phyloP scores from a whole-genome alignment of 164 flowering plant genomes.

The Tetracentron sinense region DNA sequence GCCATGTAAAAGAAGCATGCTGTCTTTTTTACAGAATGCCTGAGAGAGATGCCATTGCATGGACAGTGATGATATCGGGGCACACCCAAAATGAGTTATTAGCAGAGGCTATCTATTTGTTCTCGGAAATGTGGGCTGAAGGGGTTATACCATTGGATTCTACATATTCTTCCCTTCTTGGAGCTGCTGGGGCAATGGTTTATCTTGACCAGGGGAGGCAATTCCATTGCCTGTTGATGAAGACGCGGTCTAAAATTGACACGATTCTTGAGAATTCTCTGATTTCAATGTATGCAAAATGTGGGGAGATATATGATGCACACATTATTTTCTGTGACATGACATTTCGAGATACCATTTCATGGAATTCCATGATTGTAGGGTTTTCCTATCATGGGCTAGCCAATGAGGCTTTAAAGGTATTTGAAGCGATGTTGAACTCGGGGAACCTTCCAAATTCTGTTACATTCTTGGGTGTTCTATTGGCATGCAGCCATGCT shows the following conservation, averaged over 20 bases:
- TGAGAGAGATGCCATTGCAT: constrained; percentile 45
- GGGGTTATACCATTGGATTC: constrained; percentile 34
- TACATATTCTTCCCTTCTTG: constrained; percentile 45
- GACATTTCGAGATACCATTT: constrained; percentile 37
- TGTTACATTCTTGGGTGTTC: constrained; percentile 39
- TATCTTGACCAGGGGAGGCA: constrained; percentile 47
- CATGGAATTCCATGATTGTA: constrained; percentile 70
- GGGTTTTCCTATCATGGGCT: constrained; percentile 47
- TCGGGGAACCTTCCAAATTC: constrained; percentile 34
- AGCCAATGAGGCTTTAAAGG: constrained; percentile 28
- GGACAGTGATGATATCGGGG: constrained; percentile 65
- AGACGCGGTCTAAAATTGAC: constrained; percentile 28
- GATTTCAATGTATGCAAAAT: constrained; percentile 60
- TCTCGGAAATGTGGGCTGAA: constrained; percentile 32
- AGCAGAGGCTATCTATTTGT: constrained; percentile 31
- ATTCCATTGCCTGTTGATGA: constrained; percentile 34
- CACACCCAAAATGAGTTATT: constrained; percentile 48
- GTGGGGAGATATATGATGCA: constrained; percentile 44
- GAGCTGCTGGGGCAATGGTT: constrained; percentile 55
- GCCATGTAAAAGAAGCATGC: constrained; percentile 41
- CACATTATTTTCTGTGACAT: constrained; percentile 31
- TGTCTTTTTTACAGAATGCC: constrained; percentile 47
- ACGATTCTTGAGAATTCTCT: constrained; percentile 42
- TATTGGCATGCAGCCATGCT: constrained; percentile 46
- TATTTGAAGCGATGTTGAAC: constrained; percentile 32